phyloP scores from a whole-genome alignment of 148 eudicot genomes.

The Polygonum maritimum region DNA sequence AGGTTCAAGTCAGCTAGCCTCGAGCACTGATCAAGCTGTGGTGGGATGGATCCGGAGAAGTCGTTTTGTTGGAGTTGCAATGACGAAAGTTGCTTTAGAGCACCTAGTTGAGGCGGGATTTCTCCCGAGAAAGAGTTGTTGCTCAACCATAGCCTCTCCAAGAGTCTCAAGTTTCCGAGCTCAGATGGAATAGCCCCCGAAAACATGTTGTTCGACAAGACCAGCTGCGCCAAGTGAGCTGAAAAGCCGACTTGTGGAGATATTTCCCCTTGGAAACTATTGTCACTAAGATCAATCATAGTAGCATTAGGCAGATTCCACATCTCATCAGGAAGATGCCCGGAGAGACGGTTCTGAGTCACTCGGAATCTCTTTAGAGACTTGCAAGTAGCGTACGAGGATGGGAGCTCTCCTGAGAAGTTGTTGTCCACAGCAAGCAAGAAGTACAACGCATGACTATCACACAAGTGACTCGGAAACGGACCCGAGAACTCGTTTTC shows the following conservation, averaged over 20 bases:
- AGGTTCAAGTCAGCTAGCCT: slow-evolving; percentile 68
- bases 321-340: slow-evolving; percentile 52
- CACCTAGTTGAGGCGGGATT: slow-evolving; percentile 53
- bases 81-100: slow-evolving; percentile 49
- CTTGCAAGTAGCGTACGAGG: slow-evolving; percentile 54
- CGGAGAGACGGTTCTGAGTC: slow-evolving; percentile 55
- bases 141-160: slow-evolving; percentile 50
- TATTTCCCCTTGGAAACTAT: slow-evolving; percentile 48
- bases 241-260: slow-evolving; percentile 45
- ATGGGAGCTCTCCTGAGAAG: slow-evolving; percentile 70
- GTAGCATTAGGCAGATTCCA: slow-evolving; percentile 62
- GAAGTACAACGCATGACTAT: slow-evolving; percentile 26
- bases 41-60: slow-evolving; percentile 60
- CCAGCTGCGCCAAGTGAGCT: slow-evolving; percentile 35
- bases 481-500: slow-evolving; percentile 74
- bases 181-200: slow-evolving; percentile 68
- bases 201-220: slow-evolving; percentile 53
- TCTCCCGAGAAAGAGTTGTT: slow-evolving; percentile 68
- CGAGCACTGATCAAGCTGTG: slow-evolving; percentile 44
- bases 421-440: slow-evolving; percentile 71
- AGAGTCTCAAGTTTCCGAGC: slow-evolving; percentile 39
- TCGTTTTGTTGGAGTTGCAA: slow-evolving; percentile 53
- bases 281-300: slow-evolving; percentile 69
- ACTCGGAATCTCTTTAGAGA: slow-evolving; percentile 61
- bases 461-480: slow-evolving; percentile 70